These are phyloP conservation scores for Poa pratensis DNA, from an alignment of 176 grass and related monocot species.

Conservation along the genomic window DNA sequence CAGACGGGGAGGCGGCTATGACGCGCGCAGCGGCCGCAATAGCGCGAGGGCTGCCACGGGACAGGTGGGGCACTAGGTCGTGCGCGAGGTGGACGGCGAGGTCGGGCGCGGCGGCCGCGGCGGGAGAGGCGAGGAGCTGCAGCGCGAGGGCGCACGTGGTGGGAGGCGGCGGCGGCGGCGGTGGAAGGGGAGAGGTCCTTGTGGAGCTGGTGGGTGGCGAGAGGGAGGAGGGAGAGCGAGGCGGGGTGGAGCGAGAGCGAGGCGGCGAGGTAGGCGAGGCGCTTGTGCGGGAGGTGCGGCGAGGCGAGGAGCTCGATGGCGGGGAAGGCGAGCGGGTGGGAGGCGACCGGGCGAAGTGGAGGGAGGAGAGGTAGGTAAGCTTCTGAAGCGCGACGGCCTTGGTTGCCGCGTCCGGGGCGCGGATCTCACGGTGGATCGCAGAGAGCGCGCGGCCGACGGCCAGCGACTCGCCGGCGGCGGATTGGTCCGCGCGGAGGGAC, in stretches of 20 bases:
- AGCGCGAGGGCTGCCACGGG: conserved; percentile 56
- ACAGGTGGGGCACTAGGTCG: conserved; percentile 71
- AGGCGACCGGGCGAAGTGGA: conserved; percentile 56
- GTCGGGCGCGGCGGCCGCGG: conserved; percentile 58
- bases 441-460: conserved; percentile 62
- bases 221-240: conserved; percentile 78
- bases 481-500: conserved; percentile 63
- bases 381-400: conserved; percentile 80
- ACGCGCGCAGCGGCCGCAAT: conserved; percentile 61
- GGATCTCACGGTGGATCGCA: conserved; percentile 97
- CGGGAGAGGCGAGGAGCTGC: conserved; percentile 64
- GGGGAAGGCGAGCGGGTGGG: conserved; percentile 78
- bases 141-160: conserved; percentile 65
- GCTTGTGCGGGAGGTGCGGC: conserved; percentile 58
- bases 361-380: conserved; percentile 85
- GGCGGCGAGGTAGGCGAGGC: conserved; percentile 84
- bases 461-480: conserved; percentile 50
- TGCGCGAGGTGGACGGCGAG: conserved; percentile 70
- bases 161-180: conserved; percentile 44
- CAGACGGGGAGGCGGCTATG: conserved; percentile 61
- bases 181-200: conserved; percentile 77
- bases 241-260: conserved; percentile 78
- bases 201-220: conserved; percentile 82
- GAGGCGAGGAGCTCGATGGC: conserved; percentile 91
- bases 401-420: conserved; percentile 61